Conservation (phyloP, 176 grass and related monocot species). For the Alloteropsis semialata region DNA sequence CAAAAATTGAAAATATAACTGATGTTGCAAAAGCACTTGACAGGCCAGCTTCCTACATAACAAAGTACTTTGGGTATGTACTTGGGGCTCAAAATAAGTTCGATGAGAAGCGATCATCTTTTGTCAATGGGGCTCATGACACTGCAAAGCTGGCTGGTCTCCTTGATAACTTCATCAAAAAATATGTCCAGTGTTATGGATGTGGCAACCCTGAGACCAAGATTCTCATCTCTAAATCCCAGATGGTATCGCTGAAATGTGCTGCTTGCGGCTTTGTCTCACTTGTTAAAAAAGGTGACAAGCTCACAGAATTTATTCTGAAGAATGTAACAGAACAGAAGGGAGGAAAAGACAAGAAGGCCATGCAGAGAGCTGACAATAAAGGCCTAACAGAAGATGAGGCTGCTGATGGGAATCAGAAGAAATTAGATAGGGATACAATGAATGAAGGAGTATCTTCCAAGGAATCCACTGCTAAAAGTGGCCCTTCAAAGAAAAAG, state of each 20-base stretch:
- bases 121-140: slow-evolving; percentile 79
- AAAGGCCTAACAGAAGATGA: slow-evolving; percentile 67
- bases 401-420: slow-evolving; percentile 77
- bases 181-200: slow-evolving; percentile 79
- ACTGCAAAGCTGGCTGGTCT: slow-evolving; percentile 71
- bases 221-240: slow-evolving; percentile 56
- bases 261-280: slow-evolving; percentile 77
- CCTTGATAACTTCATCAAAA: slow-evolving; percentile 83
- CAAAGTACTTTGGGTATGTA: slow-evolving; percentile 65
- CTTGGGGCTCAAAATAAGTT: slow-evolving; percentile 64
- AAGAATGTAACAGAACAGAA: slow-evolving; percentile 73
- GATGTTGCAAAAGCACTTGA: slow-evolving; percentile 67
- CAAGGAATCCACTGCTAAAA: slow-evolving; percentile 34
- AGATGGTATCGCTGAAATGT: slow-evolving; percentile 72
- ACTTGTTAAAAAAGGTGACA: slow-evolving; percentile 76
- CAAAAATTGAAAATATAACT: slow-evolving; percentile 75
- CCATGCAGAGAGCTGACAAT: slow-evolving; percentile 74
- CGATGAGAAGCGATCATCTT: slow-evolving; percentile 44
- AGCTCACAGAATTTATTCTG: slow-evolving; percentile 61
- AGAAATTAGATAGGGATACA: slow-evolving; percentile 67
- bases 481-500: slow-evolving; percentile 18
- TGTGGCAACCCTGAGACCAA: slow-evolving; percentile 89
- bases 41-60: slow-evolving; percentile 73
- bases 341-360: slow-evolving; percentile 67
- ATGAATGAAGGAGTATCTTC: slow-evolving; percentile 53